phyloP scores from a whole-genome alignment of 192 early-diverging fungal species.

The Coemansia sp. region DNA sequence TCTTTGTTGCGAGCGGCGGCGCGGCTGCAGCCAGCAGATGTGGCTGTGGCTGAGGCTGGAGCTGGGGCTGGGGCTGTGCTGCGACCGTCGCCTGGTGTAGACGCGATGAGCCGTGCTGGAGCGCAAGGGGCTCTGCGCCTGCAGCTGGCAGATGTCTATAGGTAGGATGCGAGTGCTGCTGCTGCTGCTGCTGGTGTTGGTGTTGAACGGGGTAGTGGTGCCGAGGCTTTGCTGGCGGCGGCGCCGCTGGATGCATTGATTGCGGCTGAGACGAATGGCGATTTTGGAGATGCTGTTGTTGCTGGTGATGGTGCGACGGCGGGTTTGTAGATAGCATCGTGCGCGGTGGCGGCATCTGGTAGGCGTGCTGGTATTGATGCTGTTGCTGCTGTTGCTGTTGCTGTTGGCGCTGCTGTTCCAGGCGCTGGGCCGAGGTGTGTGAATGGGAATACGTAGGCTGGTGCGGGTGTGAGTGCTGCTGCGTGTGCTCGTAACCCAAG shows the following conservation, averaged over 20 bases:
- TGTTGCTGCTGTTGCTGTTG: constrained; percentile 8
- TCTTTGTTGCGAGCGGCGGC: background rate
- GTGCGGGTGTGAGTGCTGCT: constrained; percentile 10
- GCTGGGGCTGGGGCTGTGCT: constrained; percentile 3
- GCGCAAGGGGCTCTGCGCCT: background rate
- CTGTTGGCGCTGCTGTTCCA: background rate
- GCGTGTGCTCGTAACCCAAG: constrained; percentile 1
- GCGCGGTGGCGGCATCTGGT: constrained; percentile 12
- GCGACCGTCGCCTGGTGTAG: background rate
- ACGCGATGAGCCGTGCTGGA: constrained; percentile 1
- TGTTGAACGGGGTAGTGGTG: background rate
- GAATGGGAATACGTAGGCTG: constrained; percentile 12
- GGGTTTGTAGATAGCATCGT: background rate
- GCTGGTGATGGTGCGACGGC: background rate
- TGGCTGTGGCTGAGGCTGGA: background rate
- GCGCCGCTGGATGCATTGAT: constrained; percentile 3
- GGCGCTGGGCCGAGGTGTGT: background rate
- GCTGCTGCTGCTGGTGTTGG: constrained; percentile 3
- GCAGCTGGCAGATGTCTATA: constrained; percentile 11
- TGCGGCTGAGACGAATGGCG: background rate
- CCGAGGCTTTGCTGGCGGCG: constrained; percentile 5
- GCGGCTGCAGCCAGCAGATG: background rate
- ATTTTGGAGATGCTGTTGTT: constrained; percentile 8
- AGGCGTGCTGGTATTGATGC: background rate
- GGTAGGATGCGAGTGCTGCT: constrained; percentile 1